Evolutionary conservation across 345 rosid genomes (phyloP), one percentile per base, ranked within the genome.

Genomic region (Pistacia integerrima): DNA sequence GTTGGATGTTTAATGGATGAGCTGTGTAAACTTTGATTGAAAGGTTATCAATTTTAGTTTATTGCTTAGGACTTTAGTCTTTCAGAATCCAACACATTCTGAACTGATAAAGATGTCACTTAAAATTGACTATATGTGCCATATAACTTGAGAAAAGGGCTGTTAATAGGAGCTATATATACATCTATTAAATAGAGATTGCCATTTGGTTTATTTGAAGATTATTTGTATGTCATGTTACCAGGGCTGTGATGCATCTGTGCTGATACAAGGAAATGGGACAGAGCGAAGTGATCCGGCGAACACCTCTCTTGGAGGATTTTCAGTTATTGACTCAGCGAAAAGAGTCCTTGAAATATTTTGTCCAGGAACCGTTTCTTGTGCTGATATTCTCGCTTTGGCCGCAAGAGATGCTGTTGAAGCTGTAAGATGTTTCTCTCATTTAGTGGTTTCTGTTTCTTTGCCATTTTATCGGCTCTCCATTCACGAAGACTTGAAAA

Each of bases 201-300:
- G 4, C 22, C 1, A 22, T 62, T 20, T 16, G 3, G 5, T 25
- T 12, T 1, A 33, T 30, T 30, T 30, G 33, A 30, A 30, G 33
- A 41, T 4, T 51, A 30, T 11, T 57, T 16, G 36, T 52, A 60
- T 57, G 44, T 69, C 30, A 5, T 63, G 69, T 56, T 67, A 67
- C 28, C 78, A 92, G 97, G 98, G 97, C 30, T 94, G 97, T 61
- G 98, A 94, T 88, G 97, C 89, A 9, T 91, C 97, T 5, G 88
- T 94, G n/a, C 86, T 94, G 71, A 66, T 94, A 64, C 85, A 85
- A 88, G 97, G 97, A 63, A 94, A 93, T 46, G 86, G 81, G n/a
- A 91, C 98, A 11, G 97, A 94, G 81, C 77, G 88, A 79, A 89
- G 63, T 60, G 98, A 94, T 74, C 97, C 95, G 3, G 97, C 93